These are phyloP conservation scores for Amyloporia xantha DNA, from an alignment of 768 basidiomycete genomes.

Conservation along the genomic window DNA sequence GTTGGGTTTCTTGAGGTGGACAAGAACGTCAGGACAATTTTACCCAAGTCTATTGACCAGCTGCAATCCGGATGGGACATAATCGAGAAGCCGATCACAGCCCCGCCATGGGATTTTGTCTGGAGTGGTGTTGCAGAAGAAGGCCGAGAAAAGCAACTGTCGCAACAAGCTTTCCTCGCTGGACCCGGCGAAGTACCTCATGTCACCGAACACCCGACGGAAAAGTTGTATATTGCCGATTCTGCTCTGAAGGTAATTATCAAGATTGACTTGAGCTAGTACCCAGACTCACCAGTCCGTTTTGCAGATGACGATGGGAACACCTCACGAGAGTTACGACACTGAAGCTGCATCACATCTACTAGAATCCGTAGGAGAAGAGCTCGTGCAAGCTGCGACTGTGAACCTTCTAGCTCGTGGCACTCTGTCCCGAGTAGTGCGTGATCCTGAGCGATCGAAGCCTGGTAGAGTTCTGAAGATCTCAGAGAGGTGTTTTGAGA, in stretches of 20 bases:
- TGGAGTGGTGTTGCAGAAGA: constrained; percentile 71
- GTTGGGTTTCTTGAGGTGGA: constrained; percentile 52
- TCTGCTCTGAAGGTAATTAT: constrained; percentile 65
- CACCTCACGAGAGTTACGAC: constrained; percentile 64
- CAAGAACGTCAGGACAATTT: constrained; percentile 25
- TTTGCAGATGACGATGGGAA: constrained; percentile 68
- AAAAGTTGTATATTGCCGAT: constrained; percentile 52
- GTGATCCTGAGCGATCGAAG: constrained; percentile 52
- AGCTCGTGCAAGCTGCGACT: constrained; percentile 47
- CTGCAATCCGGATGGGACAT: constrained; percentile 45
- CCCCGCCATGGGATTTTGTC: constrained; percentile 64
- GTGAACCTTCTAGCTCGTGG: constrained; percentile 56
- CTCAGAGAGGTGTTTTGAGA: constrained; percentile 49
- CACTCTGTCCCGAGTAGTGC: constrained; percentile 58
- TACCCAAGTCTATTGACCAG: constrained; percentile 40
- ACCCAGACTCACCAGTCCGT: no score
- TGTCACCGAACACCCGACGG: constrained; percentile 21
- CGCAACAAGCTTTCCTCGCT: constrained; percentile 48
- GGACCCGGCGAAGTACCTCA: constrained; percentile 34
- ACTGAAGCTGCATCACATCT: constrained; percentile 49
- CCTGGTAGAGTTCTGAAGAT: constrained; percentile 76
- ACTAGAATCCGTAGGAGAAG: constrained; percentile 50
- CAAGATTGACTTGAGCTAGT: no score
- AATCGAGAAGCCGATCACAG: constrained; percentile 33
- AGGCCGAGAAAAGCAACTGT: constrained; percentile 61